Base-by-base conservation (phyloP, 805 yeast species). In the Saccharomyces mikatae region DNA sequence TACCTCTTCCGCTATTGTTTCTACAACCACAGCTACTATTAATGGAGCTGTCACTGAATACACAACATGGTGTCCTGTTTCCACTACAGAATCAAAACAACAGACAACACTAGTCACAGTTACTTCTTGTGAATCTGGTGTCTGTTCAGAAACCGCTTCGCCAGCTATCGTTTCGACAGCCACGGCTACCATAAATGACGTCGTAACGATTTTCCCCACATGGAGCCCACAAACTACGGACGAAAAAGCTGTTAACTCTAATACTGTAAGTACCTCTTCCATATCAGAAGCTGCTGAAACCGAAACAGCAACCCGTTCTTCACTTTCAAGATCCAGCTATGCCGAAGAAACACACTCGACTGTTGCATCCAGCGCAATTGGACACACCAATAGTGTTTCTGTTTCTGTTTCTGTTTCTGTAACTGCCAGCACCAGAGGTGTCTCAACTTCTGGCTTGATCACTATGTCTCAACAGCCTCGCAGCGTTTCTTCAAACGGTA, bases 141-240 rank as follows among this genome's bases (percentile, higher is more conserved):
- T 56, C n/a, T 69, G 74, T 56, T 47, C 56, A 30, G 65, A 65
- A 41, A 58, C 61, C 21, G 64, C 59, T 10, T 62, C 70, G 24
- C 60, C 69, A 52, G 68, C 70, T 52, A 52, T 59, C 54, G 62
- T 66, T 11, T 64, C 68, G 24, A 62, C 66, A 52, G 68, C 69
- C 24, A 71, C 74, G 26, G 60, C 63, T 41, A 65, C 71, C 48
- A 55, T 61, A 21, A 50, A 57, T 57, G 70, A 69, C 58, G 63
- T 64, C 53, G 71, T 70, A 54, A 67, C 71, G 47, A 61, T 60
- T 51, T 65, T 63, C 66, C 66, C 70, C 57, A 68, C 72, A 55
- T 56, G 59, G 61, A 56, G 59, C 21, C 58, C 61, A 58, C 48
- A 53, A 53, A 61, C 69, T 58, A 62, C 67, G 60, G 52, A 56